A percentile compares a stretch with the other conserved stretches of the same genome.
These are phyloP conservation scores for Mycoemilia scoparia DNA, from an alignment of 192 early-diverging fungal species.

Conservation along the genomic window DNA sequence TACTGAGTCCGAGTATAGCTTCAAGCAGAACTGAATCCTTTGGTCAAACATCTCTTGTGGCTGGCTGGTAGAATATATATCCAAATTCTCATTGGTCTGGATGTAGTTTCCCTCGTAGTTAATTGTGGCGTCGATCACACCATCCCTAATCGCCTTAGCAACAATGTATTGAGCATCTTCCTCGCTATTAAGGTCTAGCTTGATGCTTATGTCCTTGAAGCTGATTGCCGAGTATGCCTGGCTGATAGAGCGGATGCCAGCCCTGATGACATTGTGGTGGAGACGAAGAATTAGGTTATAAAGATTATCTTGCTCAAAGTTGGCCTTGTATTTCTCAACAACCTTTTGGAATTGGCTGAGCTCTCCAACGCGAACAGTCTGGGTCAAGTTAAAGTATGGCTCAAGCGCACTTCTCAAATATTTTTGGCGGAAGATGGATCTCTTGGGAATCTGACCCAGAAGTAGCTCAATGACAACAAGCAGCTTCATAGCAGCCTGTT, in stretches of 20 bases:
- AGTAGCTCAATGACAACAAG: constrained; percentile 92
- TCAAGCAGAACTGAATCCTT: constrained; percentile 85
- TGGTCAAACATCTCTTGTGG: constrained; percentile 91
- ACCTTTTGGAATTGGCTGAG: constrained; percentile 83
- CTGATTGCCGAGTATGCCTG: constrained; percentile 92
- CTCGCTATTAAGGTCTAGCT: constrained; percentile 92
- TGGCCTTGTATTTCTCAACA: constrained; percentile 46
- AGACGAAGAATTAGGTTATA: constrained; percentile 82
- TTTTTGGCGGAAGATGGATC: constrained; percentile 78
- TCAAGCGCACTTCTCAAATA: constrained; percentile 63
- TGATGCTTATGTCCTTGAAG: constrained; percentile 87
- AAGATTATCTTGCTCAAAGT: constrained; percentile 76
- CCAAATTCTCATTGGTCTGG: constrained; percentile 80
- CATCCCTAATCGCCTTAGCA: constrained; percentile 94
- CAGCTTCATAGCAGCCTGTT: constrained; percentile 88
- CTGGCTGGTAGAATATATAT: constrained; percentile 94
- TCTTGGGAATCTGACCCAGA: constrained; percentile 97
- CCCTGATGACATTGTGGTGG: constrained; percentile 99
- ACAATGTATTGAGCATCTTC: constrained; percentile 99
- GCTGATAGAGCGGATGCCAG: constrained; percentile 93
- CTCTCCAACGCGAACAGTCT: constrained; percentile 92
- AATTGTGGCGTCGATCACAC: constrained; percentile 93
- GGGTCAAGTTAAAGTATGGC: constrained; percentile 91
- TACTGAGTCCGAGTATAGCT: constrained; percentile 92
- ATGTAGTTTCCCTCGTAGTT: constrained; percentile 89